These are phyloP conservation scores for Westerdykella ornata DNA, from an alignment of 2,329 filamentous ascomycete species.

Conservation along the genomic window DNA sequence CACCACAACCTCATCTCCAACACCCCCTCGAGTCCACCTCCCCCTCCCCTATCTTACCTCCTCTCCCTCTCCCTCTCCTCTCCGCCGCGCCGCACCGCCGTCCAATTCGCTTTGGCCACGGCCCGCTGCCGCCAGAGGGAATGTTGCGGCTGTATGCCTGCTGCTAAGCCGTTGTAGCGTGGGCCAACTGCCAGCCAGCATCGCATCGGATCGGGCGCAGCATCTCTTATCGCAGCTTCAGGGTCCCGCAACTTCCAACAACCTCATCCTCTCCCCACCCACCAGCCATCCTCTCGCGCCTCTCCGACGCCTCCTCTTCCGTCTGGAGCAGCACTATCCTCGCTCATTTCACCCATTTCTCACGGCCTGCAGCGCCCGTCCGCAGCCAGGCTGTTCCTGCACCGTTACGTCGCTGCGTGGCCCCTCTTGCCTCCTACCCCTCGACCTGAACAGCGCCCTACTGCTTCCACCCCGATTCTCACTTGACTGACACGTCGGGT, in stretches of 20 bases:
- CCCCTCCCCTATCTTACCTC: slow-evolving; percentile 5
- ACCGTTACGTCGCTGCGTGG: slow-evolving; percentile 4
- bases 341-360: neutral
- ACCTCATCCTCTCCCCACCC: slow-evolving; percentile 5
- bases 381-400: slow-evolving; percentile 6
- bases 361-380: slow-evolving; percentile 5
- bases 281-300: slow-evolving; percentile 3
- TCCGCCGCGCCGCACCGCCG: slow-evolving; percentile 25
- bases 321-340: slow-evolving; percentile 4
- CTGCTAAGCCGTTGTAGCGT: slow-evolving; percentile 16
- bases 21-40: slow-evolving; percentile 10
- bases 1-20: slow-evolving; percentile 18
- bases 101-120: slow-evolving; percentile 43
- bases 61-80: slow-evolving; percentile 4
- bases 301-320: no score
- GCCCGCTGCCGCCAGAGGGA: slow-evolving; percentile 21
- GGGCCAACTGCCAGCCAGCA: slow-evolving; percentile 3
- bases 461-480: neutral
- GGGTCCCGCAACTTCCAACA: slow-evolving; percentile 1
- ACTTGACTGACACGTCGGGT: slow-evolving; percentile 4
- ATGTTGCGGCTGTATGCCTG: slow-evolving; percentile 13
- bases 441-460: slow-evolving; percentile 9
- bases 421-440: slow-evolving; percentile 11
- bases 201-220: slow-evolving; percentile 5
- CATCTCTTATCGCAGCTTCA: slow-evolving; percentile 16